Conservation (phyloP, 805 yeast species). For the Myxozyma nipponensis region DNA sequence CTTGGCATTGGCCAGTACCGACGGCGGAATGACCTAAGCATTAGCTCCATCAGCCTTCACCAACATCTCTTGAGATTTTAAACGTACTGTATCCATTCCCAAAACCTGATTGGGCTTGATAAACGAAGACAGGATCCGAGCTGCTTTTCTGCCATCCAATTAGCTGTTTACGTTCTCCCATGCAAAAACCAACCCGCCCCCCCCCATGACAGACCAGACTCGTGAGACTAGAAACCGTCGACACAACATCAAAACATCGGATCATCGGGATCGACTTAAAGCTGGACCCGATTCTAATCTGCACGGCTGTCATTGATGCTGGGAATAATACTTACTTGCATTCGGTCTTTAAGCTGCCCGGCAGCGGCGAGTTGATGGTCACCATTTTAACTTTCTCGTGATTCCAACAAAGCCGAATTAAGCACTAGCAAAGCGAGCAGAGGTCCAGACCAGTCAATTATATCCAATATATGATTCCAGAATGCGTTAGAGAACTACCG, state of each 20-base stretch:
- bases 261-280: background rate
- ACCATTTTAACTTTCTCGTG: slow-evolving; percentile 6
- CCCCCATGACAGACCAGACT: no score
- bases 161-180: no score
- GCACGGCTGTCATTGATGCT: no score
- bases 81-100: slow-evolving; percentile 60
- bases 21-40: slow-evolving; percentile 71
- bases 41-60: slow-evolving; percentile 33
- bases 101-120: slow-evolving; percentile 91
- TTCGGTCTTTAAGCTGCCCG: slow-evolving; percentile 82
- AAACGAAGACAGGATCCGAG: slow-evolving; percentile 82
- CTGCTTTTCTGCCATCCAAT: slow-evolving; percentile 66
- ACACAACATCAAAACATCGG: background rate
- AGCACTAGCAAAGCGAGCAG: no score
- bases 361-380: slow-evolving; percentile 82
- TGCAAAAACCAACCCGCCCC: no score
- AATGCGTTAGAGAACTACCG: no score
- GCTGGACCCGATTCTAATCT: no score
- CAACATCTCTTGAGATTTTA: background rate
- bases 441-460: no score
- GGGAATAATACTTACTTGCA: slow-evolving; percentile 79
- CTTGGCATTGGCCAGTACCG: slow-evolving; percentile 79
- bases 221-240: background rate
- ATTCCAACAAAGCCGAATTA: no score
- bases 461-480: no score